Evolutionary conservation across 192 early-diverging fungal species (phyloP).

Genomic region (Linderina pennispora): DNA sequence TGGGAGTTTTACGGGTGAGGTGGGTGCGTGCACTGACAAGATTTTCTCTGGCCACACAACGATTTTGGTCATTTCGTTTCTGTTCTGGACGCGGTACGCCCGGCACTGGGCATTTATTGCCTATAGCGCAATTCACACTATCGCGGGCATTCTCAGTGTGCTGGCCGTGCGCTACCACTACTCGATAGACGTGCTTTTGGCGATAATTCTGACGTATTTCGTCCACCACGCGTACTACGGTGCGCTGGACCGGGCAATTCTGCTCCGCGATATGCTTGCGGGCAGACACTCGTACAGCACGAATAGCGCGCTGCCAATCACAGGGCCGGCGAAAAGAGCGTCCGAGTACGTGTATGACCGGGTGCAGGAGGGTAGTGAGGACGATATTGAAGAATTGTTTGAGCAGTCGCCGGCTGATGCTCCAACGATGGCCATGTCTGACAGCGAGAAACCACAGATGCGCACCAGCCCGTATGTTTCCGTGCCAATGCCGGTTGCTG

Average conservation of each 20-base stretch:
- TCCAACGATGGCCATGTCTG: too few species aligned
- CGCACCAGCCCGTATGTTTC: too few species aligned
- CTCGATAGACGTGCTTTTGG: slow-evolving; percentile 52
- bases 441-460: too few species aligned
- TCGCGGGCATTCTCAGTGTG: slow-evolving; percentile 46
- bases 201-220: slow-evolving; percentile 49
- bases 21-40: slow-evolving; percentile 52
- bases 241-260: slow-evolving; percentile 31
- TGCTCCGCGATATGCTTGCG: not conserved
- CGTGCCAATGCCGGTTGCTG: too few species aligned
- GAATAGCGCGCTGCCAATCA: too few species aligned
- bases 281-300: not conserved
- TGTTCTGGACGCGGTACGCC: slow-evolving; percentile 50
- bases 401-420: too few species aligned
- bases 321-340: too few species aligned
- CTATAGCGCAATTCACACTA: slow-evolving; percentile 30
- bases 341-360: too few species aligned
- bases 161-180: slow-evolving; percentile 51
- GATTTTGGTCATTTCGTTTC: slow-evolving; percentile 43
- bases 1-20: slow-evolving; percentile 26
- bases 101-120: slow-evolving; percentile 35
- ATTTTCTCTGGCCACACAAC: slow-evolving; percentile 58
- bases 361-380: not conserved
- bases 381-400: too few species aligned
- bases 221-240: slow-evolving; percentile 51